These are phyloP conservation scores for Smittium mucronatum DNA, from an alignment of 371 early-diverging fungal genomes.

Conservation along the genomic window DNA sequence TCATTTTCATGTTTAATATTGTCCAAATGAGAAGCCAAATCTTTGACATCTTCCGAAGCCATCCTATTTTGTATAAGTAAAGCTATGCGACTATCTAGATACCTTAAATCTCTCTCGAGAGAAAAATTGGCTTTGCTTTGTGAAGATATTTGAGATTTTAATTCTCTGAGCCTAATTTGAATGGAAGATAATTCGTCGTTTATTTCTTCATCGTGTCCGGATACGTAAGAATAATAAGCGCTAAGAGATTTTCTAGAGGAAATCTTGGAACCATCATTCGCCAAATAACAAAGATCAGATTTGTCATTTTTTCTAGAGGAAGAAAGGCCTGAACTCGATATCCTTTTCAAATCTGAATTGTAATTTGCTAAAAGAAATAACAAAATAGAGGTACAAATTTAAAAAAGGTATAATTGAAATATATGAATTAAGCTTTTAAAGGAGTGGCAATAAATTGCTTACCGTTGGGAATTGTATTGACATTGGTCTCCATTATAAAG, in stretches of 20 bases:
- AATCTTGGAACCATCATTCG: neutral
- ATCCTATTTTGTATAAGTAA: slow-evolving; percentile 86
- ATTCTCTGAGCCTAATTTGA: slow-evolving; percentile 68
- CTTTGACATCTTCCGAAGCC: slow-evolving; percentile 42
- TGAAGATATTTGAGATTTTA: slow-evolving; percentile 76
- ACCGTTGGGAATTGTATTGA: no score
- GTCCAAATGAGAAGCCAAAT: slow-evolving; percentile 30
- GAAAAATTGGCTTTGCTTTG: slow-evolving; percentile 93
- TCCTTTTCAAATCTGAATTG: no score
- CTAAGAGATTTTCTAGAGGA: slow-evolving; percentile 48
- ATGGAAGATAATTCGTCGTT: slow-evolving; percentile 78
- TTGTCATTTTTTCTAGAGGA: no score
- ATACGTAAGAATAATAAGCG: slow-evolving; percentile 84
- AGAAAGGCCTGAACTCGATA: no score
- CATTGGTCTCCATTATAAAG: no score
- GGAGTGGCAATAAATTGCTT: no score
- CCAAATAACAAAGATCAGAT: no score
- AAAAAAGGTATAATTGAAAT: no score
- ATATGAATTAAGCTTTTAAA: no score
- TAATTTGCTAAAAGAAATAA: no score
- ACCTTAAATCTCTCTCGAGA: slow-evolving; percentile 85
- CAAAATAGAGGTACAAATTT: no score
- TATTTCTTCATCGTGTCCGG: slow-evolving; percentile 84
- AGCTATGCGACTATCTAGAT: slow-evolving; percentile 85
- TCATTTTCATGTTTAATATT: slow-evolving; percentile 48